phyloP scores from a whole-genome alignment of 345 rosid genomes.

The Rhodomyrtus tomentosa region DNA sequence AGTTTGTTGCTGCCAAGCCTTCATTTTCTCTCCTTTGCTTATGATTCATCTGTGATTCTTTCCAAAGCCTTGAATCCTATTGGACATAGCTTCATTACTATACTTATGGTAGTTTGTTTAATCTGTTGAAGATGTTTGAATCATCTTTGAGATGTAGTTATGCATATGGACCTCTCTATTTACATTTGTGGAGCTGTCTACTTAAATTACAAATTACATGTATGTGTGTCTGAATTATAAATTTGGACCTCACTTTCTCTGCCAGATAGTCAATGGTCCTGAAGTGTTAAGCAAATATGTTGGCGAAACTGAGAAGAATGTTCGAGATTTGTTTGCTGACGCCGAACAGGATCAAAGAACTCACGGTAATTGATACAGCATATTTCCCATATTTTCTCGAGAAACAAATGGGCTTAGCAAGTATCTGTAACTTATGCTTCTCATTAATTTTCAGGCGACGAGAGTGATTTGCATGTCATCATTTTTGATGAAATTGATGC shows the following conservation, averaged over 20 bases:
- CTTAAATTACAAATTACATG: neutral
- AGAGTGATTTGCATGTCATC: slow-evolving; percentile 91
- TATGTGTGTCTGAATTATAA: neutral
- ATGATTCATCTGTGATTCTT: neutral
- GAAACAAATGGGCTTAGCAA: neutral
- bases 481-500: too few species aligned
- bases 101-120: neutral
- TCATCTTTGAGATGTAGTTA: neutral
- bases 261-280: slow-evolving; percentile 90
- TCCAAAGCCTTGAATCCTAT: too few species aligned
- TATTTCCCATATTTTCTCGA: too few species aligned
- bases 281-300: slow-evolving; percentile 98
- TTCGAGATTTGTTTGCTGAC: slow-evolving; percentile 93
- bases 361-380: slow-evolving; percentile 35
- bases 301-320: slow-evolving; percentile 98
- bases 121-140: neutral
- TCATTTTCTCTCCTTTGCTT: too few species aligned
- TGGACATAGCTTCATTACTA: neutral
- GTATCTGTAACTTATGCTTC: neutral
- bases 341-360: slow-evolving; percentile 93
- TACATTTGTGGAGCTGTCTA: neutral
- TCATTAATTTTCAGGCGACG: slow-evolving; percentile 48
- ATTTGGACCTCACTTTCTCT: neutral
- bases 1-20: too few species aligned
- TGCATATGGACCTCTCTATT: neutral